Evolutionary conservation across 805 yeast species (phyloP).

Genomic region (Clavispora fructus): DNA sequence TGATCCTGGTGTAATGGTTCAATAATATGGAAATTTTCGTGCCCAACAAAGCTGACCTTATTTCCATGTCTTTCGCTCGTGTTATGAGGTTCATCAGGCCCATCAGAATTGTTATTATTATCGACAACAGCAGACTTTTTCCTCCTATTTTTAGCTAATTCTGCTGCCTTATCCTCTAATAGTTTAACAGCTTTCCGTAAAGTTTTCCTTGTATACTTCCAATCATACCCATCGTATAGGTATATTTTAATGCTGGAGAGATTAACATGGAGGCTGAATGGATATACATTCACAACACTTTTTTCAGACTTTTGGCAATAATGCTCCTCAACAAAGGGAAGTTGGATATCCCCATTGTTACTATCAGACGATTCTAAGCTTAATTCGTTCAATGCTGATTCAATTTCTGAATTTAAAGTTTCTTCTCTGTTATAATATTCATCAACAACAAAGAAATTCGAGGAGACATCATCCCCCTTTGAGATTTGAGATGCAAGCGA

Average conservation of each 20-base stretch:
- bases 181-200: constrained; percentile 61
- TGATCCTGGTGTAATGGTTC: background rate
- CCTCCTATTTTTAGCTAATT: constrained; percentile 5
- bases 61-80: background rate
- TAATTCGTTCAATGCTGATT: constrained; percentile 1
- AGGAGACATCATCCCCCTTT: background rate
- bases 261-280: constrained; percentile 26
- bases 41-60: background rate
- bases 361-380: constrained; percentile 1
- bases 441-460: constrained; percentile 7
- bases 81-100: background rate
- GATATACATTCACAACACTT: constrained; percentile 9
- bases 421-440: constrained; percentile 3
- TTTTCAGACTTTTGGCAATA: constrained; percentile 3
- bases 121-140: constrained; percentile 1
- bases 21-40: background rate
- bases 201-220: constrained; percentile 69
- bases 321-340: constrained; percentile 9
- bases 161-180: constrained; percentile 47
- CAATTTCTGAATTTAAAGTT: background rate
- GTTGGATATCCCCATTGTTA: background rate
- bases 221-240: constrained; percentile 88
- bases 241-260: constrained; percentile 39
- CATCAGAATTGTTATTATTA: too few species aligned
- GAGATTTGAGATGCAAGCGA: background rate